Conservation (phyloP, 148 eudicot genomes). For the Simmondsia chinensis region DNA sequence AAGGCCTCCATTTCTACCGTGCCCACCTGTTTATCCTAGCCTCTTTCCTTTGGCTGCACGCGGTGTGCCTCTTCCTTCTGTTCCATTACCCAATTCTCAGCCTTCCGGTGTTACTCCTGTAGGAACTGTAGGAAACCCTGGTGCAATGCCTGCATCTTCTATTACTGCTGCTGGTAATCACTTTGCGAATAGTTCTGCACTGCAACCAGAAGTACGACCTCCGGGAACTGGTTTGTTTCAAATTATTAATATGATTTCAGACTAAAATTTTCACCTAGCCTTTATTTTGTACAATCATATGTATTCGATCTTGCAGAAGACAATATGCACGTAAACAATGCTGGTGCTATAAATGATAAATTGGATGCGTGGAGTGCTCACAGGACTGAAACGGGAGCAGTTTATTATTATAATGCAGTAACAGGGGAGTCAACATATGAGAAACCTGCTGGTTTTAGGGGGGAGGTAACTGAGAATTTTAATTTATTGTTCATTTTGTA, state of each 20-base stretch:
- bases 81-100: constrained; percentile 55
- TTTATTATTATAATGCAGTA: constrained; percentile 84
- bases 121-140: constrained; percentile 37
- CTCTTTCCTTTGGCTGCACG: constrained; percentile 55
- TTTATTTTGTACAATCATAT: constrained; percentile 1
- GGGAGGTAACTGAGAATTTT: constrained; percentile 51
- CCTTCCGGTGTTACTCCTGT: constrained; percentile 77
- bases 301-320: constrained; percentile 29
- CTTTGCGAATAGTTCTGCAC: constrained; percentile 17
- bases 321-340: constrained; percentile 25
- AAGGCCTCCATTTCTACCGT: constrained; percentile 54
- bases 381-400: constrained; percentile 70
- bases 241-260: neutral
- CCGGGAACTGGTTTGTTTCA: constrained; percentile 65
- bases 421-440: constrained; percentile 88
- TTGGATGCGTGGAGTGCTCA: constrained; percentile 89
- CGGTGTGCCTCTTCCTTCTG: constrained; percentile 48
- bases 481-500: neutral
- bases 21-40: constrained; percentile 45
- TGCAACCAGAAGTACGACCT: constrained; percentile 51
- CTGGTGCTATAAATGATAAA: constrained; percentile 29
- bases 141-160: constrained; percentile 18
- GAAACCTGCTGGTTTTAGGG: constrained; percentile 70
- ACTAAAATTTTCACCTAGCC: neutral
- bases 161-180: constrained; percentile 25